Percentiles rank a stretch among this genome's conserved stretches.
Evolutionary conservation across 1,139 yeast genomes (phyloP).

Genomic region (Suhomyces terraborum): DNA sequence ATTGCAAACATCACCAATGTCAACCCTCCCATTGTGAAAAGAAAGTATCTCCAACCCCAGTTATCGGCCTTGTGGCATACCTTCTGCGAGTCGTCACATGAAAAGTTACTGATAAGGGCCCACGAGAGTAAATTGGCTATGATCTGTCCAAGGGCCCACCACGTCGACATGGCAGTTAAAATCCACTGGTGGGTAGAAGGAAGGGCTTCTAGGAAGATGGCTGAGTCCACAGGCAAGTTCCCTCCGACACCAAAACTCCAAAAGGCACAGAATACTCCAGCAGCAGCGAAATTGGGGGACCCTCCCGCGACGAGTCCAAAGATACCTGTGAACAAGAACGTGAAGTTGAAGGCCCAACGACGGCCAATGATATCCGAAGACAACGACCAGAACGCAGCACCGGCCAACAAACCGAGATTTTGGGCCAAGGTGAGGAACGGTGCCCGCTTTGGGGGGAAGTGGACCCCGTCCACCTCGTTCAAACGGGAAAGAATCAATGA

Average conservation of each 20-base stretch:
- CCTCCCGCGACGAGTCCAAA: constrained; percentile 43
- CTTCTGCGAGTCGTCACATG: constrained; percentile 29
- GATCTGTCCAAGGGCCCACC: constrained; percentile 50
- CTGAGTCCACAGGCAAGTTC: constrained; percentile 47
- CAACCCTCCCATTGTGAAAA: constrained; percentile 46
- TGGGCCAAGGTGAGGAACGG: constrained; percentile 46
- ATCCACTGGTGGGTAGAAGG: constrained; percentile 43
- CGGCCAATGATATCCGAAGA: constrained; percentile 46
- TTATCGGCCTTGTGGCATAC: constrained; percentile 38
- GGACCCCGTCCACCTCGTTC: constrained; percentile 42
- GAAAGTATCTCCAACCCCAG: constrained; percentile 48
- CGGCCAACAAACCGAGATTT: constrained; percentile 44
- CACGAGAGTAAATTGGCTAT: constrained; percentile 42
- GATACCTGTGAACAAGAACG: constrained; percentile 43
- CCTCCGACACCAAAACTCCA: constrained; percentile 54
- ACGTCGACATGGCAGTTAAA: constrained; percentile 44
- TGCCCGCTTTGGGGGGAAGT: constrained; percentile 34
- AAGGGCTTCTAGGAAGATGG: constrained; percentile 45
- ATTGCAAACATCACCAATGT: constrained; percentile 39
- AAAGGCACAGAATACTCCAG: constrained; percentile 40
- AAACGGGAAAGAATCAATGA: constrained; percentile 38
- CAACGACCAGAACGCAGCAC: constrained; percentile 47
- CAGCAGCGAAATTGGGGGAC: constrained; percentile 43
- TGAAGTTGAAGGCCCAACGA: constrained; percentile 46
- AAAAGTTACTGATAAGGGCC: constrained; percentile 43